Evolutionary conservation across 2,329 filamentous ascomycete species (phyloP).

Genomic region (Fusarium luffae): DNA sequence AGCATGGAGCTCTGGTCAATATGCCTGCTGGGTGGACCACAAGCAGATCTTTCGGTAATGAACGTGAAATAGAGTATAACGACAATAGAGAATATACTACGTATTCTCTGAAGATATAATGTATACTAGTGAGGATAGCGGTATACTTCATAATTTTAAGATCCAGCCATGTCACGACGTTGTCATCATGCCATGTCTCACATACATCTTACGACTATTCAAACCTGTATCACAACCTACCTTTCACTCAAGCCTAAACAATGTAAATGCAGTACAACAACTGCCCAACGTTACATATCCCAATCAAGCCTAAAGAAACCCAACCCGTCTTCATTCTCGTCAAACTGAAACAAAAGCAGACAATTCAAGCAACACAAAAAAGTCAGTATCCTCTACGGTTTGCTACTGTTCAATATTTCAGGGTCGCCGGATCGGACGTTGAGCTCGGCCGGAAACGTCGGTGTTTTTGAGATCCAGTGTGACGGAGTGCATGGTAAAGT

Average conservation of each 20-base stretch:
- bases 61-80: neutral
- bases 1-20: too few species aligned
- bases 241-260: neutral
- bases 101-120: too few species aligned
- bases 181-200: neutral
- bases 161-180: too few species aligned
- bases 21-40: too few species aligned
- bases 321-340: constrained; percentile 26
- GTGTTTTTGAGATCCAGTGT: constrained; percentile 27
- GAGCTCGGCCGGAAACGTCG: constrained; percentile 43
- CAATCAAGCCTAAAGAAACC: constrained; percentile 3
- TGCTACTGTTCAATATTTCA: constrained; percentile 5
- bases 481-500: constrained; percentile 17
- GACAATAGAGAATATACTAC: neutral
- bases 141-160: too few species aligned
- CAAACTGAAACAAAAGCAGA: constrained; percentile 31
- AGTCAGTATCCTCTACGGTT: constrained; percentile 2
- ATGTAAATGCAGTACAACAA: constrained; percentile 7
- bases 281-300: constrained; percentile 33
- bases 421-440: constrained; percentile 28
- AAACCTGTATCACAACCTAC: neutral
- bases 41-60: too few species aligned
- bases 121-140: too few species aligned
- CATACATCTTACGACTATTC: neutral
- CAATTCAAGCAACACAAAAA: constrained; percentile 11